These are phyloP conservation scores for Saturnispora halmiae DNA, from an alignment of 805 yeast genomes.

Conservation along the genomic window DNA sequence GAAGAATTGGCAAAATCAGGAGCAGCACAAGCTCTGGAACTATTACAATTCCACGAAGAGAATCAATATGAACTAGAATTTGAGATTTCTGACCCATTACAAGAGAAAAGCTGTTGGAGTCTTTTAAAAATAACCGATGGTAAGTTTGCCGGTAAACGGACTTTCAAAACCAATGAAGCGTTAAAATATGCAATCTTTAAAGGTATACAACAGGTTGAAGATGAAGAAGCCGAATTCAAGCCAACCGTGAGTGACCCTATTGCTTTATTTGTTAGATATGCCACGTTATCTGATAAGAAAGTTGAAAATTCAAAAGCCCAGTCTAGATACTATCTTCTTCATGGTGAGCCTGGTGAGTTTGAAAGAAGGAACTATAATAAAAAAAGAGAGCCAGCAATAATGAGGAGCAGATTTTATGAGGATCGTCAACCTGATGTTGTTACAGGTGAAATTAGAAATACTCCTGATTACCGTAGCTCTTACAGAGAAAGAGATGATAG, in stretches of 20 bases:
- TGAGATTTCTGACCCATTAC: neutral
- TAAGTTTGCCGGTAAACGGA: slow-evolving; percentile 1
- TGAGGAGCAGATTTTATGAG: slow-evolving; percentile 8
- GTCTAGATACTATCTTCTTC: slow-evolving; percentile 56
- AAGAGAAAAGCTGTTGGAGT: slow-evolving; percentile 15
- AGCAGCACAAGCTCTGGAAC: slow-evolving; percentile 4
- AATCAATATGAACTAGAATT: neutral
- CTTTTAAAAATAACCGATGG: slow-evolving; percentile 8
- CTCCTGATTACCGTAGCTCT: neutral
- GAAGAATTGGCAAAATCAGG: slow-evolving; percentile 4
- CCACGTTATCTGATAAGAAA: slow-evolving; percentile 48
- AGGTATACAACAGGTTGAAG: neutral
- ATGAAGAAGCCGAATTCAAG: neutral
- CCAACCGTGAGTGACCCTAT: slow-evolving; percentile 19
- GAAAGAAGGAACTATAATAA: slow-evolving; percentile 22
- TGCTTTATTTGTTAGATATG: slow-evolving; percentile 37
- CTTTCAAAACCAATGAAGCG: slow-evolving; percentile 9
- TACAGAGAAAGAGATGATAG: slow-evolving; percentile 6
- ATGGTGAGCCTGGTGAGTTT: slow-evolving; percentile 57
- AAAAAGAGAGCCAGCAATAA: slow-evolving; percentile 22
- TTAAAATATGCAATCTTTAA: neutral
- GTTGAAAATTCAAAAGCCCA: slow-evolving; percentile 46
- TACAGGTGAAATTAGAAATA: slow-evolving; percentile 23
- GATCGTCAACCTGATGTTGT: slow-evolving; percentile 26
- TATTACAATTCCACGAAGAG: neutral